Percentiles rank a stretch among this genome's conserved stretches.
Conservation (phyloP, 176 grass and related monocot genomes). For the Ananas comosus region DNA sequence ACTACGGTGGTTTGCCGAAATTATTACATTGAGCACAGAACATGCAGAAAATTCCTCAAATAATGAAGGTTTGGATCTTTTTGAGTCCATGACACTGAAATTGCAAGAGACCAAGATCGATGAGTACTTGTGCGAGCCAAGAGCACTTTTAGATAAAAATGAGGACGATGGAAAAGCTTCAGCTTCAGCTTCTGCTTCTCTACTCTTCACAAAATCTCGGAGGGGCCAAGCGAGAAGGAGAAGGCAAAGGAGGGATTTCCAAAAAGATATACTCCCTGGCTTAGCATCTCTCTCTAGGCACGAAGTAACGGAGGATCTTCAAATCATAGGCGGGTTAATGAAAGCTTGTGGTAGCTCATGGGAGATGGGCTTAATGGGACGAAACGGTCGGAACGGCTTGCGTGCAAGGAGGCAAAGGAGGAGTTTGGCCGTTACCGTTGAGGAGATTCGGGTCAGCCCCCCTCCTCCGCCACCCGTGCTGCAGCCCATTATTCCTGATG, state of each 20-base stretch:
- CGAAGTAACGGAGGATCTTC: slow-evolving; percentile 80
- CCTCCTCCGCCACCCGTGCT: slow-evolving; percentile 21
- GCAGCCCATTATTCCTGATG: slow-evolving; percentile 20
- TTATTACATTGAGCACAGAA: slow-evolving; percentile 28
- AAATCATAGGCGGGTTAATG: slow-evolving; percentile 59
- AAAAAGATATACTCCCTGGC: slow-evolving; percentile 73
- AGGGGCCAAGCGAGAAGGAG: slow-evolving; percentile 61
- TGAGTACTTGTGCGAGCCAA: slow-evolving; percentile 45
- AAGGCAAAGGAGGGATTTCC: slow-evolving; percentile 67
- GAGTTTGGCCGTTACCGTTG: slow-evolving; percentile 6
- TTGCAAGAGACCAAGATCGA: slow-evolving; percentile 62
- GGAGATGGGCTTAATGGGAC: slow-evolving; percentile 30
- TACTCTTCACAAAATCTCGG: slow-evolving; percentile 47
- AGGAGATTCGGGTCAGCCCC: slow-evolving; percentile 17
- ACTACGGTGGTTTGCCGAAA: slow-evolving; percentile 60
- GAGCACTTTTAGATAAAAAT: slow-evolving; percentile 14
- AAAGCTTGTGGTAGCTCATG: slow-evolving; percentile 47
- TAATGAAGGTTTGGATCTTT: slow-evolving; percentile 51
- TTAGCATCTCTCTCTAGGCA: slow-evolving; percentile 64
- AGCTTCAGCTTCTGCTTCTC: slow-evolving; percentile 20
- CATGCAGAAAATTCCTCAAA: slow-evolving; percentile 17
- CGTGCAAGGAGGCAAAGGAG: slow-evolving; percentile 23
- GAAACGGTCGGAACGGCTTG: slow-evolving; percentile 18
- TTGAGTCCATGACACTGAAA: slow-evolving; percentile 76
- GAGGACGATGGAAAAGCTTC: slow-evolving; percentile 27